Evolutionary conservation across 305 asterid species (phyloP).

Genomic region (Vinca major): DNA sequence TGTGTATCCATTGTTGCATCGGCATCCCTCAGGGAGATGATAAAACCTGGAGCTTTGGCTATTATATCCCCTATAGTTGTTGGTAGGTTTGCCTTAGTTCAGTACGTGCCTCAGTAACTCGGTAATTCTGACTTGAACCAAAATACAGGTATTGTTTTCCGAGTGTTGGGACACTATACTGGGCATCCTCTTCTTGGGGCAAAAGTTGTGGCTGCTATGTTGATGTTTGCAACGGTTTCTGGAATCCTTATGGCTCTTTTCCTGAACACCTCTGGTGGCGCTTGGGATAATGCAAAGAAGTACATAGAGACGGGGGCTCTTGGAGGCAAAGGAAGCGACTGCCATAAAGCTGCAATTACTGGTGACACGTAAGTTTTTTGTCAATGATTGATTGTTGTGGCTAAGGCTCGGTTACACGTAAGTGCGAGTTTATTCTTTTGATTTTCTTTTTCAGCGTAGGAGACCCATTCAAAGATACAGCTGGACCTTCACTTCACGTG

Average conservation of each 20-base stretch:
- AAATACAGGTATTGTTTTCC: slow-evolving; percentile 61
- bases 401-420: slow-evolving; percentile 65
- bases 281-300: slow-evolving; percentile 99
- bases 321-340: slow-evolving; percentile 98
- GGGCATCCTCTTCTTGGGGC: slow-evolving; percentile 98
- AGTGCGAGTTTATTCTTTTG: slow-evolving; percentile 23
- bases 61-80: slow-evolving; percentile 76
- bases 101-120: slow-evolving; percentile 6
- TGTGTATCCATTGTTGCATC: slow-evolving; percentile 97
- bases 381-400: too few relatives aligned
- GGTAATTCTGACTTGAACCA: slow-evolving; percentile 1
- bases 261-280: slow-evolving; percentile 97
- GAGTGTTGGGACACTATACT: slow-evolving; percentile 81
- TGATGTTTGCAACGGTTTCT: slow-evolving; percentile 97
- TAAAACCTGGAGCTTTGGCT: slow-evolving; percentile 97
- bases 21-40: slow-evolving; percentile 97
- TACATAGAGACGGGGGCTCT: slow-evolving; percentile 96
- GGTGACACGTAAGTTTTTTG: slow-evolving; percentile 87
- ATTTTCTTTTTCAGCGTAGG: slow-evolving; percentile 61
- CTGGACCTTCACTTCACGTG: slow-evolving; percentile 95
- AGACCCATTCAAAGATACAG: slow-evolving; percentile 97
- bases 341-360: slow-evolving; percentile 94
- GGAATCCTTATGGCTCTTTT: slow-evolving; percentile 99
- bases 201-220: slow-evolving; percentile 89
- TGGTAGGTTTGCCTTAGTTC: slow-evolving; percentile 37